Conservation (phyloP, 352 stramenopile genomes). For the Aphanomyces stellatus region DNA sequence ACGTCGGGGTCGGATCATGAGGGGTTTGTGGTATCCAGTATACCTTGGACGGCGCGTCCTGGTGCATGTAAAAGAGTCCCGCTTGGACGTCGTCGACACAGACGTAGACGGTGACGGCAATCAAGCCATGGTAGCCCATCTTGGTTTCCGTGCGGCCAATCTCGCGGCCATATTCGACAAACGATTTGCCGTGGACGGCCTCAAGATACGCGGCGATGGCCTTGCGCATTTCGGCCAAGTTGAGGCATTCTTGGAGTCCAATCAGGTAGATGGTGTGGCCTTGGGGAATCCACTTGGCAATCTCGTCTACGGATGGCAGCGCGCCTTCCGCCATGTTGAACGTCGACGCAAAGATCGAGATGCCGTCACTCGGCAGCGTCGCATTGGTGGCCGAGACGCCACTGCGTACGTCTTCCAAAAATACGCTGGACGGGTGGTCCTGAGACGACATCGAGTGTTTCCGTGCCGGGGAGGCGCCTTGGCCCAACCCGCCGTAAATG, state of each 20-base stretch:
- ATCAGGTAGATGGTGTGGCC: slow-evolving; percentile 86
- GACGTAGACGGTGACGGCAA: slow-evolving; percentile 80
- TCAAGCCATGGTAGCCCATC: slow-evolving; percentile 81
- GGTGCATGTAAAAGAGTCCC: slow-evolving; percentile 63
- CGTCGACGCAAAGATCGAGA: slow-evolving; percentile 14
- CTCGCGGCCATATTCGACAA: slow-evolving; percentile 65
- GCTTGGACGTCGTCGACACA: slow-evolving; percentile 46
- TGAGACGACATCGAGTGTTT: not conserved
- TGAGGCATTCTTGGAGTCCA: slow-evolving; percentile 86
- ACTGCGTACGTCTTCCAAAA: slow-evolving; percentile 13
- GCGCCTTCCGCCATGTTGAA: slow-evolving; percentile 15
- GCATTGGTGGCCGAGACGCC: slow-evolving; percentile 39
- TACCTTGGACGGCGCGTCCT: slow-evolving; percentile 27
- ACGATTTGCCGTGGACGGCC: slow-evolving; percentile 43
- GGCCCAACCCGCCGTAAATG: slow-evolving; percentile 19
- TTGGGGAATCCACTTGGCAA: slow-evolving; percentile 73
- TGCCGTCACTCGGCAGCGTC: slow-evolving; percentile 26
- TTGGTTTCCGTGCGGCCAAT: slow-evolving; percentile 73
- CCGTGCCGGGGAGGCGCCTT: not conserved
- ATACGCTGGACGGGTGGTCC: not conserved
- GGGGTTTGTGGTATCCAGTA: too few species aligned
- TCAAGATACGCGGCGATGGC: slow-evolving; percentile 60
- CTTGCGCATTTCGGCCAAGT: slow-evolving; percentile 55
- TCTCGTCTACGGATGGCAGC: not conserved
- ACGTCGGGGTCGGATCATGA: slow-evolving; percentile 33